These are phyloP conservation scores for Aspergillus sp. DNA, from an alignment of 2,329 filamentous ascomycete species.

Conservation along the genomic window DNA sequence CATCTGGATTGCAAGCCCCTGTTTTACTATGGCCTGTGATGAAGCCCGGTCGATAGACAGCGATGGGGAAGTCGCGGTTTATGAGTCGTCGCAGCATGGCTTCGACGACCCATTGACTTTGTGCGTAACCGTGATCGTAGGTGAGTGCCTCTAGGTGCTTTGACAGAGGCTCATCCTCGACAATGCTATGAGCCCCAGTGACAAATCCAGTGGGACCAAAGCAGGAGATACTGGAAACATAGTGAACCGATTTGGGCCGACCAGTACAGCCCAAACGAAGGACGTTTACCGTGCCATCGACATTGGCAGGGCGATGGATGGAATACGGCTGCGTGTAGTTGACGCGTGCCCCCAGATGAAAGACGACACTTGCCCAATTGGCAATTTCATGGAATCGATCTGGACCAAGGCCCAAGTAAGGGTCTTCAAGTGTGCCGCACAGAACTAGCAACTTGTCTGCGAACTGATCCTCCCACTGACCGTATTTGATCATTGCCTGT, in stretches of 20 bases:
- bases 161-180: slow-evolving; percentile 14
- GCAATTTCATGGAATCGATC: slow-evolving; percentile 36
- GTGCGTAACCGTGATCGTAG: slow-evolving; percentile 75
- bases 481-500: slow-evolving; percentile 7
- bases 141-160: slow-evolving; percentile 15
- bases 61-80: slow-evolving; percentile 63
- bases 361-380: slow-evolving; percentile 61
- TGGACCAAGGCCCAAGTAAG: slow-evolving; percentile 47
- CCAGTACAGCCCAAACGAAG: slow-evolving; percentile 60
- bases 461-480: slow-evolving; percentile 4
- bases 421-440: slow-evolving; percentile 62
- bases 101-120: slow-evolving; percentile 74
- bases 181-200: slow-evolving; percentile 9
- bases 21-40: slow-evolving; percentile 65
- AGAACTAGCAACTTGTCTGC: slow-evolving; percentile 9
- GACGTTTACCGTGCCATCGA: slow-evolving; percentile 66
- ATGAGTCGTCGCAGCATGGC: slow-evolving; percentile 68
- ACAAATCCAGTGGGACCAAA: slow-evolving; percentile 20
- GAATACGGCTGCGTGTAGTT: slow-evolving; percentile 75
- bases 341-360: slow-evolving; percentile 70
- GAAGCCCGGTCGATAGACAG: slow-evolving; percentile 75
- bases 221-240: slow-evolving; percentile 18
- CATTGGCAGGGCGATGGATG: slow-evolving; percentile 64
- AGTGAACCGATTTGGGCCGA: slow-evolving; percentile 17
- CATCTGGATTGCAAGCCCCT: slow-evolving; percentile 65